phyloP scores from a whole-genome alignment of 345 rosid species.

The Capsella bursapastoris region DNA sequence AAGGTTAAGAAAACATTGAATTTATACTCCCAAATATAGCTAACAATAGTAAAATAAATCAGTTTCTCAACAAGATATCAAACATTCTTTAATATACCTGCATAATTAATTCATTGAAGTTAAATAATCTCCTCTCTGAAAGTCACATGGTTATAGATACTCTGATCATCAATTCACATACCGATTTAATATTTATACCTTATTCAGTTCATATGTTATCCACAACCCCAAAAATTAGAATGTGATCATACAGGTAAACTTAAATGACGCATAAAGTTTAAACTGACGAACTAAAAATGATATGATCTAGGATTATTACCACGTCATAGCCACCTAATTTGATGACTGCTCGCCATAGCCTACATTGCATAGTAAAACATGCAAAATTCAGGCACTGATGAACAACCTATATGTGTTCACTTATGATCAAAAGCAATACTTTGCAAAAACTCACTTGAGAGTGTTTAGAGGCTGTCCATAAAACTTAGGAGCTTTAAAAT shows the following conservation, averaged over 20 bases:
- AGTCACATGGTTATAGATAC: constrained; percentile 12
- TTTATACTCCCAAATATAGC: constrained; percentile 9
- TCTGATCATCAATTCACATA: constrained; percentile 15
- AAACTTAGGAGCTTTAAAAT: constrained; percentile 79
- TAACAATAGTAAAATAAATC: constrained; percentile 19
- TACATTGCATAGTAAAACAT: constrained; percentile 44
- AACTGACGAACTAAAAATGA: constrained; percentile 3
- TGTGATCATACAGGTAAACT: background rate
- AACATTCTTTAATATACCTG: constrained; percentile 19
- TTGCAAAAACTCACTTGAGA: constrained; percentile 63
- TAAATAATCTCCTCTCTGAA: background rate
- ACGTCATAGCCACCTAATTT: constrained; percentile 87
- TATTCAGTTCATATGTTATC: constrained; percentile 29
- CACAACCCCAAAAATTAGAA: constrained; percentile 8
- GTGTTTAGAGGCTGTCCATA: constrained; percentile 75
- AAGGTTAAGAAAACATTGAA: constrained; percentile 5
- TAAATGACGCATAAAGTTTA: constrained; percentile 26
- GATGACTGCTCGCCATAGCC: constrained; percentile 86
- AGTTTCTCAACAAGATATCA: constrained; percentile 23
- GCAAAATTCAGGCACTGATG: constrained; percentile 27
- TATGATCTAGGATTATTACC: constrained; percentile 55
- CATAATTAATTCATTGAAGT: constrained; percentile 8
- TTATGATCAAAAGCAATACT: constrained; percentile 34
- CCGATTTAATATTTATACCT: background rate
- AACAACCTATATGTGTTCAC: constrained; percentile 9